These are phyloP conservation scores for Astrothelium macrocarpum DNA, from an alignment of 495 filamentous ascomycete genomes.

Conservation along the genomic window DNA sequence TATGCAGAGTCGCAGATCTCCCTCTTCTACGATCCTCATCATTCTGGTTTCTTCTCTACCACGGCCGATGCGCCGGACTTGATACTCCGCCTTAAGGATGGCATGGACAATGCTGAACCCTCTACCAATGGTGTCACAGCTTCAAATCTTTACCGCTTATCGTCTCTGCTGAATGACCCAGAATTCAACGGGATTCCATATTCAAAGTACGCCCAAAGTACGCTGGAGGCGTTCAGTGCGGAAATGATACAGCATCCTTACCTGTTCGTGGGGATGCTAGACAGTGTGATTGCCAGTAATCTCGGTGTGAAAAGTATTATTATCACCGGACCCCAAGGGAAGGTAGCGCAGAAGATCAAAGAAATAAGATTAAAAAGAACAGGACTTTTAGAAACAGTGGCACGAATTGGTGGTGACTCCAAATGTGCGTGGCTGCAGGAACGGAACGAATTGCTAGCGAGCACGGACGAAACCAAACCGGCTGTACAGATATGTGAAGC, in stretches of 20 bases:
- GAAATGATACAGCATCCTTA: slow-evolving; percentile 90
- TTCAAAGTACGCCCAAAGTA: slow-evolving; percentile 55
- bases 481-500: slow-evolving; percentile 35
- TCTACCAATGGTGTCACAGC: slow-evolving; percentile 80
- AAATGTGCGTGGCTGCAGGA: slow-evolving; percentile 29
- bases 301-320: slow-evolving; percentile 47
- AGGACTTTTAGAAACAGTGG: slow-evolving; percentile 21
- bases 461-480: slow-evolving; percentile 25
- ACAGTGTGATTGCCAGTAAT: slow-evolving; percentile 57
- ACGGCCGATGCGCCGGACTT: slow-evolving; percentile 54
- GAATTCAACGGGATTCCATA: slow-evolving; percentile 35
- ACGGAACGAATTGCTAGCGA: slow-evolving; percentile 31
- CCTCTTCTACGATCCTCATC: slow-evolving; percentile 36
- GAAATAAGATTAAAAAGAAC: slow-evolving; percentile 14
- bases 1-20: slow-evolving; percentile 39
- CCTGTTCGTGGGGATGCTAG: slow-evolving; percentile 71
- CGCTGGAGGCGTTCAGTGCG: slow-evolving; percentile 72
- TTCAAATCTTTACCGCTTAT: slow-evolving; percentile 72
- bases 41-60: slow-evolving; percentile 83
- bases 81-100: slow-evolving; percentile 82
- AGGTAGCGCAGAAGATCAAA: slow-evolving; percentile 21
- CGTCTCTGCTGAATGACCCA: slow-evolving; percentile 57
- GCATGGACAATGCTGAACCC: slow-evolving; percentile 83
- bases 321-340: slow-evolving; percentile 28
- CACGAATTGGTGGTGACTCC: slow-evolving; percentile 21